Percentiles rank a stretch among this genome's conserved stretches.
Evolutionary conservation across 75 land plant species (phyloP).

Genomic region (Cunninghamia lanceolata): DNA sequence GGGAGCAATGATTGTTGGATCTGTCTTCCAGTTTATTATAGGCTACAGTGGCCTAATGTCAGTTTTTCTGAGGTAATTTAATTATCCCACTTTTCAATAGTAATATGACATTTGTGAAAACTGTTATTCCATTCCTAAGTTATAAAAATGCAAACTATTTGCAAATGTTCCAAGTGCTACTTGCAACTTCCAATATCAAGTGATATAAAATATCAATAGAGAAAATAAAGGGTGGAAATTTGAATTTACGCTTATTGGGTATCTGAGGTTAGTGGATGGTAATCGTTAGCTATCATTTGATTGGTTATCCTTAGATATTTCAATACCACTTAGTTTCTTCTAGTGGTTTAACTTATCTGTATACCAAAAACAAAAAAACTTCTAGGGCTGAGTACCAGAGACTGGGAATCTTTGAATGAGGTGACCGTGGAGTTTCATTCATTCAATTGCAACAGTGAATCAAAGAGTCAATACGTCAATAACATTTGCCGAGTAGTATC

Average conservation of each 20-base stretch:
- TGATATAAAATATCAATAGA: neutral
- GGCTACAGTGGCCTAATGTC: constrained; percentile 97
- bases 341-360: neutral
- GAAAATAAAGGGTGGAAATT: neutral
- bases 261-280: neutral
- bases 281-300: neutral
- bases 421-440: neutral
- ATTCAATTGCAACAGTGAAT: neutral
- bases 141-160: neutral
- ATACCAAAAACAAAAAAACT: neutral
- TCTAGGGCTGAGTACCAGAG: neutral
- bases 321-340: neutral
- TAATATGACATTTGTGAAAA: neutral
- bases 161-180: neutral
- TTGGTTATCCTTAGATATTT: neutral
- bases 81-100: neutral
- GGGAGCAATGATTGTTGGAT: constrained; percentile 91
- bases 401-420: neutral
- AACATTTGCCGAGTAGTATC: neutral
- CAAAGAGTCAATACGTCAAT: neutral
- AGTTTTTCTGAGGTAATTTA: constrained; percentile 72
- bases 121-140: neutral
- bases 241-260: neutral
- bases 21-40: constrained; percentile 68
- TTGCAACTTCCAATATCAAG: neutral